Evolutionary conservation across 768 basidiomycete genomes (phyloP), one percentile per base, ranked within the genome.

Genomic region (Mycena maculata): DNA sequence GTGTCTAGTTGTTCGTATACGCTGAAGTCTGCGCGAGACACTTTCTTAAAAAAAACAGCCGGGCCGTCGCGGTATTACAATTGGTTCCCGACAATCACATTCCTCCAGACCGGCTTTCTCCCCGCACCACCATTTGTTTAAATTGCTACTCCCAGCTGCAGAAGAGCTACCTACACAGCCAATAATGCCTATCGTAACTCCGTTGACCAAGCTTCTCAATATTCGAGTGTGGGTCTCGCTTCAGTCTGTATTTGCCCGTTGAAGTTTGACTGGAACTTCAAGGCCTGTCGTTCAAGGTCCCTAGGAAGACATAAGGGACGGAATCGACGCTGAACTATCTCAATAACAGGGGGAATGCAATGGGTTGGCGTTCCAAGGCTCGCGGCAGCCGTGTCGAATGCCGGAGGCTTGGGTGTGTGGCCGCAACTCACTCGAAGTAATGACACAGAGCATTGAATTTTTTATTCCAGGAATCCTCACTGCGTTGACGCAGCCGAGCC

Each of bases 401-500:
- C 91, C 1, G 94, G 94, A 4, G 94, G 92, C 36, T 83, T 95
- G 38, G 92, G 92, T 88, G 58, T 56, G 83, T 76, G 30, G 23
- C 49, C 47, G 53, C 54, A 27, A 39, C 23, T 47, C 20, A 20
- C 57, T 38, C 20, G 39, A 53, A 10, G 31, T 31, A 38, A 31
- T 23, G 41, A 47, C n/a, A 42, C 52, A 2, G 22, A 16, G n/a
- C 30, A 65, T 23, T 45, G 23, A 45, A 63, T 45, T 55, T 25
- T 20, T 23, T 16, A 7, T 42, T 28, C 13, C 69, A 87, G 94
- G 94, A 2, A 85, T 97, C 56, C 79, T 97, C 57, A 96, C 95
- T 2, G 95, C 94, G 2, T 84, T 98, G 27, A 94, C 95, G 7
- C 94, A 97, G 74, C 94, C 95, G 1, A 87, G 80, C 31, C 95